Evolutionary conservation across 192 early-diverging fungal genomes (phyloP), one percentile per base, ranked within the genome.

Genomic region (Dispira parvispora): DNA sequence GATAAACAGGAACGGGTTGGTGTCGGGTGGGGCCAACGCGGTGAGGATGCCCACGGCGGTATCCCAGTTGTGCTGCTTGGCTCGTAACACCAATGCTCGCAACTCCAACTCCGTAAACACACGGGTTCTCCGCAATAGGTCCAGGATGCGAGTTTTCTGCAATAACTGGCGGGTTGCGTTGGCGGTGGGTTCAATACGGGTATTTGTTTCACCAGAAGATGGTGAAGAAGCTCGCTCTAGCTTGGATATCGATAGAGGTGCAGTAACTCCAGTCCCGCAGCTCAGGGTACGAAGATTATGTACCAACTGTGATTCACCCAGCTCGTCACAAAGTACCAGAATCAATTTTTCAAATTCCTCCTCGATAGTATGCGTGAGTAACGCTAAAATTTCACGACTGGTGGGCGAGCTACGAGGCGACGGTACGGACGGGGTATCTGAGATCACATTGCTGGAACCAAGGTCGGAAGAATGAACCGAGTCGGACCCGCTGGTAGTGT

Each of bases 161-260:
- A 60, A 16, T 14, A 60, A 28, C 13, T 60, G 57, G 57, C 21
- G 57, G 57, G 57, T 60, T 28, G 57, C 26, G 54, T 26, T 56
- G 54, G n/a, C 3, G 25, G n/a, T 20, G 54, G 54, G 54, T 26
- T 20, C 13, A 23, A 27, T 23, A 26, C 12, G 13, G 3, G 20
- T 27, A 27, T 3, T 20, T 23, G 26, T 27, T 26, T 3, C 14
- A 26, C 27, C 25, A 3, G 26, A 60, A 11, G 25, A 8, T 3
- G 57, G 27, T 8, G 38, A 43, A 28, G 12, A 43, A 8, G 26
- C 32, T 18, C 5, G 27, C 57, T 28, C 26, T 14, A 18, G 57
- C 28, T 16, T 11, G 42, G 14, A 20, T 16, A 16, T 49, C 16
- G 16, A 21, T 49, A 21, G 2, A 49, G 47, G 47, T 5, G 21